Evolutionary conservation across 305 asterid species (phyloP).

Genomic region (Fraxinus albicans): DNA sequence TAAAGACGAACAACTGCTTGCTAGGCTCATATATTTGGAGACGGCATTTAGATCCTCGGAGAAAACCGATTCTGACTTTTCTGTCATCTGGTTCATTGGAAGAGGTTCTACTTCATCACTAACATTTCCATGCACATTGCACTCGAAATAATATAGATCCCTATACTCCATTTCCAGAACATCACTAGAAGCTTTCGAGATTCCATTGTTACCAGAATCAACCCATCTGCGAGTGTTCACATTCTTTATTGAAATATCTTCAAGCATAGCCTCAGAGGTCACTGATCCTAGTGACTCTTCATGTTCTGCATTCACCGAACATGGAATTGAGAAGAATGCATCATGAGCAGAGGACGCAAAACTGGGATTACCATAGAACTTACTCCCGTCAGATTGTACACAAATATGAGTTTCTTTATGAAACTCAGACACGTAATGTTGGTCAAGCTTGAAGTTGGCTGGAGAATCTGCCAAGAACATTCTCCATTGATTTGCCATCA

Average conservation of each 20-base stretch:
- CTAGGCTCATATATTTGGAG: conserved; percentile 27
- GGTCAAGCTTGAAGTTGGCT: conserved; percentile 29
- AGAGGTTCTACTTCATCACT: conserved; percentile 28
- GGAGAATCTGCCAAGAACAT: conserved; percentile 20
- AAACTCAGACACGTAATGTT: conserved; percentile 17
- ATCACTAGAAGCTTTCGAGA: conserved; percentile 33
- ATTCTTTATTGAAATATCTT: conserved; percentile 30
- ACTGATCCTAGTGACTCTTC: conserved; percentile 48
- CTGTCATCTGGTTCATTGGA: conserved; percentile 26
- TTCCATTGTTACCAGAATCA: conserved; percentile 19
- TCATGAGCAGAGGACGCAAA: conserved; percentile 18
- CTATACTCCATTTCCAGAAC: conserved; percentile 43
- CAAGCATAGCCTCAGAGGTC: conserved; percentile 40
- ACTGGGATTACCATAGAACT: conserved; percentile 15
- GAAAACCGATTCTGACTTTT: conserved; percentile 27
- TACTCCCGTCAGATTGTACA: conserved; percentile 21
- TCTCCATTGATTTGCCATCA: conserved; percentile 26
- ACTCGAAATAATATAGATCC: conserved; percentile 36
- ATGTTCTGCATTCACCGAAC: conserved; percentile 23
- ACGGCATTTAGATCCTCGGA: conserved; percentile 19
- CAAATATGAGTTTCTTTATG: conserved; percentile 20
- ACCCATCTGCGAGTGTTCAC: conserved; percentile 22
- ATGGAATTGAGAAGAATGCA: conserved; percentile 30
- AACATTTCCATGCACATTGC: conserved; percentile 31
- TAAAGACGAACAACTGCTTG: conserved; percentile 37